Percentiles rank a stretch among this genome's conserved stretches.
Evolutionary conservation across 345 rosid genomes (phyloP).

Genomic region (Linum trigynum): DNA sequence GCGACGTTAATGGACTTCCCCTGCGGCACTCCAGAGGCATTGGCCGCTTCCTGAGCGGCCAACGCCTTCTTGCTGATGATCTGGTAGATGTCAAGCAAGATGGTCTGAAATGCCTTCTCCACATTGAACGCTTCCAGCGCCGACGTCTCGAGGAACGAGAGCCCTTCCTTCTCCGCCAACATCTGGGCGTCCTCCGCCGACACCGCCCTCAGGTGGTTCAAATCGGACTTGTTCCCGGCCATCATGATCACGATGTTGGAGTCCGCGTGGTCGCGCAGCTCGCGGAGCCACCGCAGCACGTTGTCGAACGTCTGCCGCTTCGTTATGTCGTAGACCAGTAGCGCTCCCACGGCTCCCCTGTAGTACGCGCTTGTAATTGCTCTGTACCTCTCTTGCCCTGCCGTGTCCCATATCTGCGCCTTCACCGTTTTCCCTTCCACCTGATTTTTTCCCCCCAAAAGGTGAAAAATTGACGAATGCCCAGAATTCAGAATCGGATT

Average conservation of each 20-base stretch:
- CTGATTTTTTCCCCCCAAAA: not conserved
- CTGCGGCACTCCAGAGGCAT: constrained; percentile 1
- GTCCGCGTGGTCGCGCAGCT: constrained; percentile 6
- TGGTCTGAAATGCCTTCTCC: constrained; percentile 10
- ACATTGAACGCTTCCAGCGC: constrained; percentile 6
- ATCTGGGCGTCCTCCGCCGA: not conserved
- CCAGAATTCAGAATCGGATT: not conserved
- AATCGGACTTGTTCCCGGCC: constrained; percentile 2
- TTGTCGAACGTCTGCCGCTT: constrained; percentile 12
- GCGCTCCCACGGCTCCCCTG: constrained; percentile 8
- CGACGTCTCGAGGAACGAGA: constrained; percentile 3
- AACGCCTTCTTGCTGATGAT: constrained; percentile 4
- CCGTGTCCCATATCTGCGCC: constrained; percentile 12
- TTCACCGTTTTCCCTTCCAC: constrained; percentile 11
- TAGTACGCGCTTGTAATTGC: constrained; percentile 2
- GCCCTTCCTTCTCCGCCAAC: not conserved
- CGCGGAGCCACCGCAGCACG: constrained; percentile 11
- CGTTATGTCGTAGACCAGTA: constrained; percentile 1
- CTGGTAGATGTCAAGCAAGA: constrained; percentile 6
- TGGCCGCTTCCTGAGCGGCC: constrained; percentile 8
- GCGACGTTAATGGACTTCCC: constrained; percentile 6
- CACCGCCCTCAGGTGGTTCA: not conserved
- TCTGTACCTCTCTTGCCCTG: constrained; percentile 7
- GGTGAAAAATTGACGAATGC: not conserved
- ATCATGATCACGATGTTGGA: not conserved